These are phyloP conservation scores for Platanthera zijinensis DNA, from an alignment of 106 monocot genomes.

Conservation along the genomic window DNA sequence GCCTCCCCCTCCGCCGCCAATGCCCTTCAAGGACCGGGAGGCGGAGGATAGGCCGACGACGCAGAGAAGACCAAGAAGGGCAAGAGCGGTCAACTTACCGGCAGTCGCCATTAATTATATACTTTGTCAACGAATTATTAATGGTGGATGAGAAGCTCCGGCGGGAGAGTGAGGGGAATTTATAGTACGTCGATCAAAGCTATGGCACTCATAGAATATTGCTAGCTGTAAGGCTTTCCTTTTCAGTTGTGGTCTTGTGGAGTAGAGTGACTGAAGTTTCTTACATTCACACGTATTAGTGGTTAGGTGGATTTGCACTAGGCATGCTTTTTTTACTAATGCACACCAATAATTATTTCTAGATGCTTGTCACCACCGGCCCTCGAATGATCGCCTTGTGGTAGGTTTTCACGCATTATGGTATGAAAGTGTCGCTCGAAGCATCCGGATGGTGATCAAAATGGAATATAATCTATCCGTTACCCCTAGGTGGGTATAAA, in stretches of 20 bases:
- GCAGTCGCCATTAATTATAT: background rate
- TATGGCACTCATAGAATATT: no score
- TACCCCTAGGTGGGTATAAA: no score
- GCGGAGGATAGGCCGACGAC: background rate
- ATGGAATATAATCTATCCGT: no score
- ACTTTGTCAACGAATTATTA: background rate
- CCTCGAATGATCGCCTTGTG: no score
- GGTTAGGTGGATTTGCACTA: background rate
- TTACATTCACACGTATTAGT: background rate
- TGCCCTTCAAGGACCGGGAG: background rate
- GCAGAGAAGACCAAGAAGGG: background rate
- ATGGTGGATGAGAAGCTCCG: background rate
- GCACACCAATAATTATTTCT: background rate
- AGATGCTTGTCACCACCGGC: no score
- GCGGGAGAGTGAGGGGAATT: background rate
- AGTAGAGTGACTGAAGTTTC: background rate
- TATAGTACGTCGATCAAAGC: background rate
- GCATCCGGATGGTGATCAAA: no score
- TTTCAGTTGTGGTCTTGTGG: no score
- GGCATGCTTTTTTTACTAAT: background rate
- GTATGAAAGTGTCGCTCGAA: no score
- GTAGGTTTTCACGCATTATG: no score
- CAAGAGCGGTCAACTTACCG: background rate
- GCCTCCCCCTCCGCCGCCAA: background rate
- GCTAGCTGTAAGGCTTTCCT: no score